Evolutionary conservation across 306 rosid species (phyloP), one percentile per base, ranked within the genome.

Genomic region (Citrullus mucosospermus): DNA sequence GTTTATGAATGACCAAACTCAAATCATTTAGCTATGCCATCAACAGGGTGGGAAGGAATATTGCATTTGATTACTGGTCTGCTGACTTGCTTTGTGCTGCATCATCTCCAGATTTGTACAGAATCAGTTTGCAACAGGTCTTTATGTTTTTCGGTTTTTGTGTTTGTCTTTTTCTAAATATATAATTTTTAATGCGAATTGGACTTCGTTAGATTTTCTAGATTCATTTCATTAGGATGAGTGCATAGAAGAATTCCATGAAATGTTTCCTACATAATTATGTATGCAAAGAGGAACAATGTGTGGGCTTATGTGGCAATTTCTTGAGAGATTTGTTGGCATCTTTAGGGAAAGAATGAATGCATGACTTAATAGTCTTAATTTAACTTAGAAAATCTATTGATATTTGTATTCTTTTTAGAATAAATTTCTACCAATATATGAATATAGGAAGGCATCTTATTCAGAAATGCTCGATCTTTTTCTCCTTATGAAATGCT

Each of bases 51-150:
- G 98, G 98, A 74, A 89, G 98, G 81, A 91, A 89, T 83, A 80
- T 91, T 51, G 83, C 85, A 25, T 95, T 89, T 85, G 98, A 92
- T 83, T 68, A 83, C 85, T 95, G 97, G 98, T 88, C 98, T 43
- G 93, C 96, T 74, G 98, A 95, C 84, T 87, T 95, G 89, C 95
- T 95, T 70, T 95, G 98, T 88, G 98, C 98, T 56, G 97, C 97
- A 20, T 95, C 98, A 28, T 95, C 96, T 53, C 93, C 97, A 8
- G 96, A 95, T 78, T 66, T 95, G 54, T 94, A 95, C 84, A 86
- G 98, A 86, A 92, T 95, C 48, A 95, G 92, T 86, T 82, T 95
- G 84, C 91, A 95, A 77, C 96, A 91, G 98, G 98, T 95, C 72
- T 48, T 79, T 32, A 22, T 61, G 18, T 60, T 30, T 11, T 44